phyloP scores from a whole-genome alignment of 768 basidiomycete genomes.

The Sarcomyxa edulis region DNA sequence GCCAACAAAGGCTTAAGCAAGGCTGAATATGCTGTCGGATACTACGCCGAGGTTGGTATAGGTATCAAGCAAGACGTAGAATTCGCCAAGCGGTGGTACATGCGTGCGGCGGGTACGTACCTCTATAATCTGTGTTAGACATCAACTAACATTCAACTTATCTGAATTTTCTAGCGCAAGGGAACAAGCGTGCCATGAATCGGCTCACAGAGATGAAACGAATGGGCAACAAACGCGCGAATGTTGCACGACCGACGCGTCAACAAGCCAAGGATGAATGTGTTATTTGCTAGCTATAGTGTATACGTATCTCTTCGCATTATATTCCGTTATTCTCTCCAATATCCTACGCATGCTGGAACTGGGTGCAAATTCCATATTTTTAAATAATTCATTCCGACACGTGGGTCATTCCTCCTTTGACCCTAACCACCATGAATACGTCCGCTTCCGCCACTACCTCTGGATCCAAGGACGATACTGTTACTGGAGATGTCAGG shows the following conservation, averaged over 20 bases:
- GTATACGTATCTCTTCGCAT: constrained; percentile 3
- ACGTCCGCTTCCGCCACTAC: neutral
- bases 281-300: constrained; percentile 55
- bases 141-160: neutral
- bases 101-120: constrained; percentile 91
- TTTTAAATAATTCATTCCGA: too few relatives aligned
- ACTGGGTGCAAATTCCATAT: too few relatives aligned
- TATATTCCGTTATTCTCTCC: neutral
- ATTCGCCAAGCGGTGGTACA: constrained; percentile 97
- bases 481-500: constrained; percentile 14
- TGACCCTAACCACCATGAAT: too few relatives aligned
- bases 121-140: constrained; percentile 2
- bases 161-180: constrained; percentile 62
- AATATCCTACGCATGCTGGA: too few relatives aligned
- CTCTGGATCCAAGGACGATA: constrained; percentile 5
- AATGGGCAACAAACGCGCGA: constrained; percentile 71
- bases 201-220: constrained; percentile 94
- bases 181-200: constrained; percentile 97
- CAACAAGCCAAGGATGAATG: constrained; percentile 94
- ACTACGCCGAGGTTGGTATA: constrained; percentile 97
- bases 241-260: constrained; percentile 81
- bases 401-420: too few relatives aligned
- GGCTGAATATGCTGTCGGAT: constrained; percentile 98
- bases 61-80: constrained; percentile 96
- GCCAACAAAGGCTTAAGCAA: constrained; percentile 96